A percentile compares a stretch with the other conserved stretches of the same genome.
Evolutionary conservation across 2,329 filamentous ascomycete species (phyloP).

Genomic region (Ophioceras dolichostomum): DNA sequence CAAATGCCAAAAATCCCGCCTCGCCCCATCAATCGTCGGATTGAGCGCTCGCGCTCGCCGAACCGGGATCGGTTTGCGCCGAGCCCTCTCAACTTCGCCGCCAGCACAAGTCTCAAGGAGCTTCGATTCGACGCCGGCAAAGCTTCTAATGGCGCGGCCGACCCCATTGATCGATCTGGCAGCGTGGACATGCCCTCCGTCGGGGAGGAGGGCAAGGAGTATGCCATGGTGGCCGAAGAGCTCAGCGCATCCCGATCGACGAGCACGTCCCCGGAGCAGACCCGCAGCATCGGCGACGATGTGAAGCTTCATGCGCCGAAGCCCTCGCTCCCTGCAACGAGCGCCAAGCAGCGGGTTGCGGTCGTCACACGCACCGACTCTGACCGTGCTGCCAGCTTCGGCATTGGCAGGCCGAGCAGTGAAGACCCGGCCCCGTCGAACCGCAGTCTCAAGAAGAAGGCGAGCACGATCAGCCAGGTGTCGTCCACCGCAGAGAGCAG

Average conservation of each 20-base stretch:
- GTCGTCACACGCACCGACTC: conserved; percentile 85
- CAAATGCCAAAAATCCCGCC: conserved; percentile 62
- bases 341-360: conserved; percentile 72
- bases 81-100: conserved; percentile 58
- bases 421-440: conserved; percentile 33
- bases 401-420: conserved; percentile 57
- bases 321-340: conserved; percentile 69
- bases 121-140: conserved; percentile 22
- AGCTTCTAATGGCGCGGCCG: conserved; percentile 18
- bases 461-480: conserved; percentile 40
- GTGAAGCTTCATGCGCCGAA: conserved; percentile 81
- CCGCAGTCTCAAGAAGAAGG: conserved; percentile 48
- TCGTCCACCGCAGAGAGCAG: conserved; percentile 33
- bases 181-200: conserved; percentile 76
- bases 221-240: conserved; percentile 49
- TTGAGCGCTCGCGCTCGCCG: conserved; percentile 67
- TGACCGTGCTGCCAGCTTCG: conserved; percentile 71
- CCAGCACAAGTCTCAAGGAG: conserved; percentile 10
- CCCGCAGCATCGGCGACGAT: conserved; percentile 65
- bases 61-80: conserved; percentile 68
- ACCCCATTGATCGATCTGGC: conserved; percentile 47
- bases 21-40: conserved; percentile 55
- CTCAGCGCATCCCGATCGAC: conserved; percentile 26
- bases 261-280: conserved; percentile 51
- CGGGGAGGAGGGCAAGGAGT: conserved; percentile 84